These are phyloP conservation scores for Trichoderma reesei DNA, from an alignment of 495 filamentous ascomycete species.

Conservation along the genomic window DNA sequence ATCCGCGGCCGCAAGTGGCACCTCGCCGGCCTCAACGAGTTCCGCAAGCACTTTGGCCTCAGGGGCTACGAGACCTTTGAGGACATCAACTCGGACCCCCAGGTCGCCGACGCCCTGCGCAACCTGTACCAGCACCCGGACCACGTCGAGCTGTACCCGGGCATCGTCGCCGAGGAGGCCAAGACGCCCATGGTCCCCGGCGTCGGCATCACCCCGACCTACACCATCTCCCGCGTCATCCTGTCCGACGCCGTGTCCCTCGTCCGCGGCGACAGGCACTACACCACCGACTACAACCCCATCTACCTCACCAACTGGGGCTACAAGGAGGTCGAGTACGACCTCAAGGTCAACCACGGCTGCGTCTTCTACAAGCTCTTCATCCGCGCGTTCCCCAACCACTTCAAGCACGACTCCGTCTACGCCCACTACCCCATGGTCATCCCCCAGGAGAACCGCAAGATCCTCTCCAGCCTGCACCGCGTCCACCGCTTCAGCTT, in stretches of 20 bases:
- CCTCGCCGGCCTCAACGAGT: slow-evolving; percentile 75
- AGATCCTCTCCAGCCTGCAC: slow-evolving; percentile 64
- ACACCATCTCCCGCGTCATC: slow-evolving; percentile 73
- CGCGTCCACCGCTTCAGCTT: slow-evolving; percentile 64
- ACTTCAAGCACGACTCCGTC: slow-evolving; percentile 69
- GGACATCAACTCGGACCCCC: slow-evolving; percentile 71
- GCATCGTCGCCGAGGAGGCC: slow-evolving; percentile 70
- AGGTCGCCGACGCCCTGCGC: slow-evolving; percentile 60
- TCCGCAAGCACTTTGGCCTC: slow-evolving; percentile 70
- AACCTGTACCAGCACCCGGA: slow-evolving; percentile 66
- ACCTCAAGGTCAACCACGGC: slow-evolving; percentile 60
- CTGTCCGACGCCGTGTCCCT: slow-evolving; percentile 77
- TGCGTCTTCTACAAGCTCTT: slow-evolving; percentile 82
- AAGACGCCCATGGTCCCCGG: slow-evolving; percentile 67
- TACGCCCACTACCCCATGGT: slow-evolving; percentile 89
- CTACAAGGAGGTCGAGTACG: slow-evolving; percentile 32
- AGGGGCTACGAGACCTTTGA: slow-evolving; percentile 68
- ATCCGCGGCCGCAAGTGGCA: slow-evolving; percentile 78
- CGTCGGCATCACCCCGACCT: slow-evolving; percentile 72
- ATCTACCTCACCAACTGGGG: slow-evolving; percentile 79
- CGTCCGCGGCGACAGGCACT: slow-evolving; percentile 82
- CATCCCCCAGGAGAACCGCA: slow-evolving; percentile 54
- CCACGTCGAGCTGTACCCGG: slow-evolving; percentile 71
- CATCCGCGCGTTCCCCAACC: slow-evolving; percentile 66
- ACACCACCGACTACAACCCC: slow-evolving; percentile 65